Percentiles rank a stretch among this genome's conserved stretches.
Evolutionary conservation across 2,329 filamentous ascomycete species (phyloP).

Genomic region (Penicillium capsulatum): DNA sequence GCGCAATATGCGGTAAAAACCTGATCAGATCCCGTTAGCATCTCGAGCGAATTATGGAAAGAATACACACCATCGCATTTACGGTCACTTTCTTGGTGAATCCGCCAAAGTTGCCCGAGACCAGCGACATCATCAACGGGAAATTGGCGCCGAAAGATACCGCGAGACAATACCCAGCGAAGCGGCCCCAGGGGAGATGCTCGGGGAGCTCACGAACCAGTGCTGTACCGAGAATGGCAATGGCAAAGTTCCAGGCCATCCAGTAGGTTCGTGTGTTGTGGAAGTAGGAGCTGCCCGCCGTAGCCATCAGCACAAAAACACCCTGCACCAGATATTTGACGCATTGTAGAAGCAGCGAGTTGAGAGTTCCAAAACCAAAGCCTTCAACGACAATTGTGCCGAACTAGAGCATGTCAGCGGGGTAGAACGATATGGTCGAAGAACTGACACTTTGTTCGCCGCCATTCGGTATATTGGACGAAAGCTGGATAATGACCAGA

Average conservation of each 20-base stretch:
- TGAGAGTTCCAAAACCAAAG: constrained; percentile 18
- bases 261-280: constrained; percentile 1
- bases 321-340: constrained; percentile 10
- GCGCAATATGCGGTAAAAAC: constrained; percentile 39
- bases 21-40: too few relatives aligned
- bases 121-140: constrained; percentile 32
- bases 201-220: constrained; percentile 4
- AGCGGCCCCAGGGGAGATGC: constrained; percentile 1
- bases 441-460: constrained; percentile 2
- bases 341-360: constrained; percentile 15
- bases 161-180: constrained; percentile 18
- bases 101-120: constrained; percentile 43
- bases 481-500: constrained; percentile 1
- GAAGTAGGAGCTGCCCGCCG: constrained; percentile 4
- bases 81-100: constrained; percentile 47
- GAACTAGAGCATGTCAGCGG: too few relatives aligned
- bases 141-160: constrained; percentile 32
- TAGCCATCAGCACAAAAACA: constrained; percentile 7
- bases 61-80: constrained; percentile 31
- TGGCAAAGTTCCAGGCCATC: background rate
- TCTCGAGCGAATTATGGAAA: too few relatives aligned
- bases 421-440: too few relatives aligned
- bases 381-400: constrained; percentile 14
- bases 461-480: constrained; percentile 1
- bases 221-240: background rate